Evolutionary conservation across 192 early-diverging fungal species (phyloP).

Genomic region (Mortierella antarctica): DNA sequence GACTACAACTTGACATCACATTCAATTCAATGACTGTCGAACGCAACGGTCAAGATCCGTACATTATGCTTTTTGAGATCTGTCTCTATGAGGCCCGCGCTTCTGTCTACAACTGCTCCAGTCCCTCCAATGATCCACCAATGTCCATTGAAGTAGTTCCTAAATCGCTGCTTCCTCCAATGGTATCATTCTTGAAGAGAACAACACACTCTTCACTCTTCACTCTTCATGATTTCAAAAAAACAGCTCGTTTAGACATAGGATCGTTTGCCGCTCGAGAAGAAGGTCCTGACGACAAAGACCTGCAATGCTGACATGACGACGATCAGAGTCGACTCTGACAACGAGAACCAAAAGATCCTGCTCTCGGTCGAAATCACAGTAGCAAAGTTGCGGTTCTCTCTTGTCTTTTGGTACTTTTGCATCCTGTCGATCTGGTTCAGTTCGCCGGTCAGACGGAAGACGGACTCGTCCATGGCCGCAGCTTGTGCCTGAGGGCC

Average conservation of each 20-base stretch:
- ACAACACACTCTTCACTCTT: too few relatives aligned
- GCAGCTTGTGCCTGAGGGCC: constrained; percentile 58
- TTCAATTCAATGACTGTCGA: too few relatives aligned
- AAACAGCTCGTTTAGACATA: constrained; percentile 52
- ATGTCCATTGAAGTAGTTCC: too few relatives aligned
- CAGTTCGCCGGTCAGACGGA: constrained; percentile 72
- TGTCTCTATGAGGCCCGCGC: too few relatives aligned
- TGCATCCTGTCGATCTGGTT: constrained; percentile 81
- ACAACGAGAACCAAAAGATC: constrained; percentile 93
- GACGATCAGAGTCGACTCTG: constrained; percentile 83
- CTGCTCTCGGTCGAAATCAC: constrained; percentile 87
- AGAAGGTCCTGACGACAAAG: constrained; percentile 93
- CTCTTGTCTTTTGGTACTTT: constrained; percentile 89
- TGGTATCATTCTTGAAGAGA: too few relatives aligned
- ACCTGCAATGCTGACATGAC: constrained; percentile 92
- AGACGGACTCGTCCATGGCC: constrained; percentile 67
- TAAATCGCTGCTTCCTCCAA: too few relatives aligned
- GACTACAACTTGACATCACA: too few relatives aligned
- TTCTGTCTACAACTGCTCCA: too few relatives aligned
- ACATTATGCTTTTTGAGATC: too few relatives aligned
- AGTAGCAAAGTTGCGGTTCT: constrained; percentile 92
- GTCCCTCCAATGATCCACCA: too few relatives aligned
- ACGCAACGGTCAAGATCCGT: too few relatives aligned
- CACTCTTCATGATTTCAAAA: too few relatives aligned
- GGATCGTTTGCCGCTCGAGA: constrained; percentile 75